Evolutionary conservation across 257 asterid species (phyloP), one percentile per base, ranked within the genome.

Genomic region (Paulownia fortunei): DNA sequence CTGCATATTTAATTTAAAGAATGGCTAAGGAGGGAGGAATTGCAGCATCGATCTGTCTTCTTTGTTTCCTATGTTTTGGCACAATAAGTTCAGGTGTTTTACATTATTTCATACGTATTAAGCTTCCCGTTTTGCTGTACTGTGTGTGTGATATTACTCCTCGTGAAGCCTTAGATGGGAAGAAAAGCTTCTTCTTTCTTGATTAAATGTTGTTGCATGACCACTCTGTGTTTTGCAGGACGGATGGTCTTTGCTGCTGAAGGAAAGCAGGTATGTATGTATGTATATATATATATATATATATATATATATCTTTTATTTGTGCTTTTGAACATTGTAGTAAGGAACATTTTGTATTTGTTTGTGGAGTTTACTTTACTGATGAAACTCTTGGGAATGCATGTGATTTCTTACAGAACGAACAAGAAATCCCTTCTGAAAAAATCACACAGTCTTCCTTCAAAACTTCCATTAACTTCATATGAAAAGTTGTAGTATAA

Each of bases 191-290:
- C 44, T 36, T 0, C 32, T 42, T 66, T 42, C 44, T 30, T 30
- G 36, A 30, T 4, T 30, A 30, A 30, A 30, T n/a, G n/a, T n/a
- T 30, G 36, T 30, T 30, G 4, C 36, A 24, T 15, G 7, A 4
- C 12, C 8, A 10, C 24, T 27, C n/a, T n/a, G 2, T 73, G 37
- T 41, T 67, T 15, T 80, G 80, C 77, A 74, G 80, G 73, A 52
- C 24, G 52, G 18, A 47, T 58, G 72, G 37, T 24, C 65, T 80
- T 59, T 59, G 76, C 72, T 64, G 59, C 59, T 62, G 70, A 71
- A 39, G 64, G 56, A 44, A 65, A 54, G 8, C 79, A 54, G 83
- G 82, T 78, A 55, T 6, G 5, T 2, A 64, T 34, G 36, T 18
- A 13, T 6, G 0, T 39, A 5, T 27, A 7, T 36, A 27, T 18